phyloP scores from a whole-genome alignment of 192 early-diverging fungal species.

The Podila minutissima region DNA sequence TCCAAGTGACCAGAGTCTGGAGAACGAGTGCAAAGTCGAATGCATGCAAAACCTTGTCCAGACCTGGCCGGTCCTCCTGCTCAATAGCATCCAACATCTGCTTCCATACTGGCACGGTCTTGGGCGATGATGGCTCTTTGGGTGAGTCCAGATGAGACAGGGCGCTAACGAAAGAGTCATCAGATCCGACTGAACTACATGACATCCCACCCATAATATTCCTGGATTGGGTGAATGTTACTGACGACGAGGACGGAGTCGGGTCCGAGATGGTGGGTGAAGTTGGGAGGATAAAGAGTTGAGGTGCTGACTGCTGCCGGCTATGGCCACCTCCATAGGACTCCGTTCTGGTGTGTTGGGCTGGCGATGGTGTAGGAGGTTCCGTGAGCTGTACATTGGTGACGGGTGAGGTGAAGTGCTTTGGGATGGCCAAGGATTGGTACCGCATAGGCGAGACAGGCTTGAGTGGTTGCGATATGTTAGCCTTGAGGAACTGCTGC shows the following conservation, averaged over 20 bases:
- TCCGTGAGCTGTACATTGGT: neutral
- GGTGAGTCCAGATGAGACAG: slow-evolving; percentile 47
- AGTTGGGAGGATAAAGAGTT: slow-evolving; percentile 14
- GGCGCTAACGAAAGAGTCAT: slow-evolving; percentile 46
- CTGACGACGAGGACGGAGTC: neutral
- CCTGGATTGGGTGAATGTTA: slow-evolving; percentile 12
- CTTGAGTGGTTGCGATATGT: slow-evolving; percentile 2
- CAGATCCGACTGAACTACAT: slow-evolving; percentile 20
- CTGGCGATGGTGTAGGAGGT: neutral
- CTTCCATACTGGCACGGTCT: slow-evolving; percentile 33
- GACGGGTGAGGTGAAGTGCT: slow-evolving; percentile 13
- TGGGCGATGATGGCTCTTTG: slow-evolving; percentile 40
- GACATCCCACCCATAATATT: slow-evolving; percentile 16
- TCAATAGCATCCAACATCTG: slow-evolving; percentile 46
- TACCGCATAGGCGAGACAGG: slow-evolving; percentile 15
- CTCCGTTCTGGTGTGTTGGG: neutral
- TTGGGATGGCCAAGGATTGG: slow-evolving; percentile 26
- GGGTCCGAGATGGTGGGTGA: slow-evolving; percentile 4
- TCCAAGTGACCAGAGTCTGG: slow-evolving; percentile 46
- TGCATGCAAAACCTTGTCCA: slow-evolving; percentile 32
- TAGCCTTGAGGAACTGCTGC: slow-evolving; percentile 37
- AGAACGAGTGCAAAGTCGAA: slow-evolving; percentile 50
- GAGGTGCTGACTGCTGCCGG: slow-evolving; percentile 33
- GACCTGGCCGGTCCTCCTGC: slow-evolving; percentile 32
- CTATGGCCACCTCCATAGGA: slow-evolving; percentile 7